A percentile compares a stretch with the other conserved stretches of the same genome.
Evolutionary conservation across 139 green algal genomes (phyloP).

Genomic region (Volvox reticuliferus): DNA sequence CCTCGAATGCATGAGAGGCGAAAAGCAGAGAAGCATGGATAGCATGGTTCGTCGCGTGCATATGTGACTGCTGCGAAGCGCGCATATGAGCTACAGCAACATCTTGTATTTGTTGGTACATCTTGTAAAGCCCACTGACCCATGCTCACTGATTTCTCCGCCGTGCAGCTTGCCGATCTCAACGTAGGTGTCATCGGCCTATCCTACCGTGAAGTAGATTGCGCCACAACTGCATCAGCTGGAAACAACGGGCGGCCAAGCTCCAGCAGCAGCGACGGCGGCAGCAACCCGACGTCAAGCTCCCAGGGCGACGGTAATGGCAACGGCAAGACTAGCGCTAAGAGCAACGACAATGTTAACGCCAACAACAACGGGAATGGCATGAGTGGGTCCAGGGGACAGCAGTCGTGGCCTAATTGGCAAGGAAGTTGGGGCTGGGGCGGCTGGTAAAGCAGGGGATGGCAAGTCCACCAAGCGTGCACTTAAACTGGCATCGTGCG

Average conservation of each 20-base stretch:
- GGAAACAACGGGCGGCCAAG: background rate
- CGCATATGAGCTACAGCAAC: no score
- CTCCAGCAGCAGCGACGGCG: no score
- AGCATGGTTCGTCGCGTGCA: no score
- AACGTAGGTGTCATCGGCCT: slow-evolving; percentile 51
- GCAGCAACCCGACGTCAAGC: background rate
- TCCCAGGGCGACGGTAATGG: background rate
- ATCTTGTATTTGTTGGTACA: no score
- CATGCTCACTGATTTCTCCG: background rate
- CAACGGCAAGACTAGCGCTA: background rate
- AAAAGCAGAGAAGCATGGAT: no score
- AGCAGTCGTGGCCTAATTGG: no score
- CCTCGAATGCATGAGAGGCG: no score
- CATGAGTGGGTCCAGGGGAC: background rate
- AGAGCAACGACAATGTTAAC: background rate
- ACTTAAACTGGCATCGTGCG: no score
- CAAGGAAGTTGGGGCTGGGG: background rate
- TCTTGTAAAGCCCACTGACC: background rate
- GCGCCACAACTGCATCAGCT: background rate
- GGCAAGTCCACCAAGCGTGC: no score
- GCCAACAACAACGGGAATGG: background rate
- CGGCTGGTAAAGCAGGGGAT: background rate
- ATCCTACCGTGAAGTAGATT: slow-evolving; percentile 19
- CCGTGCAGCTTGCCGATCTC: slow-evolving; percentile 36
- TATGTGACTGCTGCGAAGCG: no score